Evolutionary conservation across 352 stramenopile species (phyloP), one percentile per base, ranked within the genome.

Genomic region (Plasmopara muralis): DNA sequence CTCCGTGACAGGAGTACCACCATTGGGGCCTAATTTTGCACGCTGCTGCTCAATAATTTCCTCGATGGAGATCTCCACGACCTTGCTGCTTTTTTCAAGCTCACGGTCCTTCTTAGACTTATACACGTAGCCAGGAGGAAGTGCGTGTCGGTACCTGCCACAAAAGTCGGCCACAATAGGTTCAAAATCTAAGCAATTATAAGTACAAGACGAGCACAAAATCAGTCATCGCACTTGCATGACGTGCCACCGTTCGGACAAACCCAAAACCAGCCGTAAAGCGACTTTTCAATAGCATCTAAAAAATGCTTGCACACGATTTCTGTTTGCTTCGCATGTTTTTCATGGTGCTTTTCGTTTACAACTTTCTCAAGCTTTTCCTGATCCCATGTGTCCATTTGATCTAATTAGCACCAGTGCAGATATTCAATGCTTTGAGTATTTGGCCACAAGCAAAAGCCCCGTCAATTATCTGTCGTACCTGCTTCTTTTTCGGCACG

Each of bases 31-130:
- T 15, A 96, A 68, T 64, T 89, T 90, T 16, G 85, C 78, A 37
- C 87, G 83, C 64, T 95, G 82, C 68, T 93, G 66, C 67, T 96
- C 86, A 41, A 96, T 96, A 45, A 94, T 95, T 64, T 96, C 86
- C 51, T 95, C 81, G 43, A 93, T 93, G 10, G 83, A 91, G 44
- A 96, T 72, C 16, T 94, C 85, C 3, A 76, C 71, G 25, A 84
- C 76, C 67, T 92, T 91, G 15, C 88, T 92, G 51, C 66, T 57
- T 59, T 90, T 91, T 58, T 93, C 79, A 4, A 77, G 72, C 6
- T 95, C 86, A 40, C 84, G 84, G 10, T 96, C 82, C 47, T 85
- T 85, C 53, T 84, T 89, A 9, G 81, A 87, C 67, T 94, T 94
- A 64, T 87, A 95, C 16, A 94, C 80, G 47, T 92, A 95, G 0